Evolutionary conservation across 441 rosid species (phyloP).

Genomic region (Raphanus hybrid): DNA sequence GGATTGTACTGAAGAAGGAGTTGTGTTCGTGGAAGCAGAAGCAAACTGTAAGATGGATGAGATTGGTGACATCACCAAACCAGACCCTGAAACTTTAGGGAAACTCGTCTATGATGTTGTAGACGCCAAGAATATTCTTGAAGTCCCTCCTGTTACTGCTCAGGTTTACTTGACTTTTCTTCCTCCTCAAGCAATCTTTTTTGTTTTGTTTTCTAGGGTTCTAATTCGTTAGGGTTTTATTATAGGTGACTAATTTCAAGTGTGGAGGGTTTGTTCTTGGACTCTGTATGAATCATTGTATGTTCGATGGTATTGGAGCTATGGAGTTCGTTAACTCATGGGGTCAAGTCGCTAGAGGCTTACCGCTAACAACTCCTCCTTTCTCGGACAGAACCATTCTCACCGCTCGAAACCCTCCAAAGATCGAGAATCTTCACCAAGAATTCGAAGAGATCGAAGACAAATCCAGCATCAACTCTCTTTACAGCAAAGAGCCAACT

Average conservation of each 20-base stretch:
- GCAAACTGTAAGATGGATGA: constrained; percentile 71
- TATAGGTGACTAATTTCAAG: constrained; percentile 74
- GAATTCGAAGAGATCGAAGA: constrained; percentile 86
- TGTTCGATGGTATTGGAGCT: constrained; percentile 90
- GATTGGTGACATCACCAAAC: constrained; percentile 83
- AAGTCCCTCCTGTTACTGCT: constrained; percentile 84
- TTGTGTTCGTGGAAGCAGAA: constrained; percentile 83
- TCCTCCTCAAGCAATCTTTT: too few species aligned
- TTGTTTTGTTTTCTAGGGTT: too few species aligned
- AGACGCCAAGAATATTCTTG: constrained; percentile 77
- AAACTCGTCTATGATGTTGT: constrained; percentile 82
- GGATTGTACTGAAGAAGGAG: constrained; percentile 83
- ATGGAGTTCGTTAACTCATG: constrained; percentile 94
- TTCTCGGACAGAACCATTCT: constrained; percentile 55
- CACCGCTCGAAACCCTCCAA: constrained; percentile 62
- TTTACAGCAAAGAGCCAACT: constrained; percentile 60
- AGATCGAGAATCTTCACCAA: constrained; percentile 61
- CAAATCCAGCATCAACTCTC: constrained; percentile 52
- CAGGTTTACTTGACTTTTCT: constrained; percentile 54
- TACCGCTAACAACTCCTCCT: constrained; percentile 69
- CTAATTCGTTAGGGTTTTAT: not conserved
- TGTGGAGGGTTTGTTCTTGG: constrained; percentile 93
- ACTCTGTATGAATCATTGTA: constrained; percentile 78
- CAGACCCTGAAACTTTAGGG: constrained; percentile 75
- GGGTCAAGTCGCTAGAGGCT: constrained; percentile 88